phyloP scores from a whole-genome alignment of 2,329 filamentous ascomycete genomes.

The Hymenoscyphus salicellus region DNA sequence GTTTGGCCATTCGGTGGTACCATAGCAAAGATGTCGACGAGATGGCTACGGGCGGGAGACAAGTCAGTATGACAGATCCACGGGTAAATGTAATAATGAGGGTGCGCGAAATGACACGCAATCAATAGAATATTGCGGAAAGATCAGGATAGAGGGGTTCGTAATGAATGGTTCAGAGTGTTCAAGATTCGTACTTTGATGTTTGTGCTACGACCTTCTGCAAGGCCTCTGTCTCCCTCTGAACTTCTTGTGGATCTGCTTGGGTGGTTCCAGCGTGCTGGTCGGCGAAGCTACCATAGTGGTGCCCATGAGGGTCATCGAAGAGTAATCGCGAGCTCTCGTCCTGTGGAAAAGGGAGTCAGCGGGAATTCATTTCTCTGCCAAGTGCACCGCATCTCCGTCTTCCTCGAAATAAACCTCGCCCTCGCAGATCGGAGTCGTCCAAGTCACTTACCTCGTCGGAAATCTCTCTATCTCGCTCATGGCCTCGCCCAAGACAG shows the following conservation, averaged over 20 bases:
- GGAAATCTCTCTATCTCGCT: slow-evolving; percentile 46
- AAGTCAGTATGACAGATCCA: slow-evolving; percentile 7
- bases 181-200: slow-evolving; percentile 50
- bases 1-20: slow-evolving; percentile 48
- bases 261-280: slow-evolving; percentile 49
- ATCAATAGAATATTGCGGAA: not conserved
- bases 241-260: slow-evolving; percentile 59
- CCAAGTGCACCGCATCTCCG: not conserved
- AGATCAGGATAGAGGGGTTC: not conserved
- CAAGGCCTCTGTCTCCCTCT: slow-evolving; percentile 62
- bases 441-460: slow-evolving; percentile 49
- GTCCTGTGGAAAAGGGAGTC: slow-evolving; percentile 27
- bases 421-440: not conserved
- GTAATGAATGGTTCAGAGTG: not conserved
- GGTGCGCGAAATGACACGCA: not conserved
- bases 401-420: not conserved
- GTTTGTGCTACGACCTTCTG: slow-evolving; percentile 63
- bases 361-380: not conserved
- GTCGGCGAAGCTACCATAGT: slow-evolving; percentile 63
- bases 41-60: slow-evolving; percentile 48
- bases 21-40: slow-evolving; percentile 67
- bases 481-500: slow-evolving; percentile 53
- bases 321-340: slow-evolving; percentile 52
- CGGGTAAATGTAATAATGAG: not conserved
- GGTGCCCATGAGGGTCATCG: slow-evolving; percentile 56